Evolutionary conservation across 345 rosid species (phyloP), one percentile per base, ranked within the genome.

Genomic region (Gynandropsis gynandra): DNA sequence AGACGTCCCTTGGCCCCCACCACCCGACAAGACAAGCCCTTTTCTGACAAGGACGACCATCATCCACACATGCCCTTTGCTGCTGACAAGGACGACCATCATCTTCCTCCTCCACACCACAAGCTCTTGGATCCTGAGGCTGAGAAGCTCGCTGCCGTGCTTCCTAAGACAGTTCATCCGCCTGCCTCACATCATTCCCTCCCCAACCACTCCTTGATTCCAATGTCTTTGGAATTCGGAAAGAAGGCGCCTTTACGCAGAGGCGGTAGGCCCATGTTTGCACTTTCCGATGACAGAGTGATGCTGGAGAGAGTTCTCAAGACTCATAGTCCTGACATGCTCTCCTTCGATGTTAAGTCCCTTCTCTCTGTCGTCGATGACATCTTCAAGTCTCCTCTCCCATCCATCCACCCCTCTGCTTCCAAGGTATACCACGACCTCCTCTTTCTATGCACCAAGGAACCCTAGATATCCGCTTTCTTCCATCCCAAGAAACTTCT

Each of bases 331-430:
- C 96, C 89, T 11, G 94, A 81, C 37, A 89, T 77, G 50, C 24
- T 66, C 9, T 72, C 50, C 48, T 61, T 81, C 19, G 76, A 87
- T 38, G 83, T 78, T 72, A 77, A 56, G 44, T 72, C 85, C 19
- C 79, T 87, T 54, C 79, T 87, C 54, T 45, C 32, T n/a, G 53
- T 87, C 14, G 78, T 78, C 53, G 80, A 87, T 60, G 85, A 80
- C 67, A 84, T 87, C 36, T 83, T 87, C 45, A 68, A 63, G 42
- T 78, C 71, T 16, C 68, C 85, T 45, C 54, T 65, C 52, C 76
- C 80, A 8, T 53, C 57, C 53, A 38, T 64, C 18, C 73, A 66
- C 60, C 54, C 59, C 52, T 42, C 64, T 58, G 50, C 54, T 52
- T 39, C 33, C 9, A 32, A 50, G 76, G 82, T 77, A 72, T 46